Conservation (phyloP, 768 basidiomycete genomes). For the Royoungia palumana region DNA sequence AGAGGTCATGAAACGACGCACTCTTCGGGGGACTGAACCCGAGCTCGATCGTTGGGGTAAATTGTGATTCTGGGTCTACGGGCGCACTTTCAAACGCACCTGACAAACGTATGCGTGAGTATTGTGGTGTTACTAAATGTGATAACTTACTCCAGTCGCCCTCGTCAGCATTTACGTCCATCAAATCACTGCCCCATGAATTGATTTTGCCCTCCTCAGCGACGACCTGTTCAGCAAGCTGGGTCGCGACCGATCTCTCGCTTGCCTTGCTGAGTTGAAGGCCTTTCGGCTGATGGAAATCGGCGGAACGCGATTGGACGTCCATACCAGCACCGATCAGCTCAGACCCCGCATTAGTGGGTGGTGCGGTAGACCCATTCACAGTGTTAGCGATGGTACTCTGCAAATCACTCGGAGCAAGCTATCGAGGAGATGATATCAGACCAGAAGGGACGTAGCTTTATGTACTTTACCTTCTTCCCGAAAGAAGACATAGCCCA, state of each 20-base stretch:
- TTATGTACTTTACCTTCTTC: constrained; percentile 55
- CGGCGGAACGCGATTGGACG: constrained; percentile 6
- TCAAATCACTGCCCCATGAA: constrained; percentile 81
- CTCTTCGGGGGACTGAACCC: constrained; percentile 22
- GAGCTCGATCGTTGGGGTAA: constrained; percentile 22
- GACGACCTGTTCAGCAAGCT: constrained; percentile 56
- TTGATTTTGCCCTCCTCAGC: constrained; percentile 38
- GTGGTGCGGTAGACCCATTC: constrained; percentile 42
- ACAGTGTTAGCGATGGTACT: constrained; percentile 49
- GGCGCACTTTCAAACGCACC: constrained; percentile 73
- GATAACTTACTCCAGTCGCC: constrained; percentile 86
- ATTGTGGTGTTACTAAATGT: background rate
- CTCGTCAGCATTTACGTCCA: constrained; percentile 89
- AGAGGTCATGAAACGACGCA: background rate
- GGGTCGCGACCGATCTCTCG: constrained; percentile 44
- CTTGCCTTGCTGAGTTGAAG: constrained; percentile 64
- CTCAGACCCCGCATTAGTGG: constrained; percentile 4
- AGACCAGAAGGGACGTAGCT: background rate
- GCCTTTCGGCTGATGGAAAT: constrained; percentile 45
- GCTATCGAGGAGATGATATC: constrained; percentile 35
- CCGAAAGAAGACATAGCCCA: constrained; percentile 94
- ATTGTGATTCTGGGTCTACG: constrained; percentile 25
- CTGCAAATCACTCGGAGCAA: constrained; percentile 71
- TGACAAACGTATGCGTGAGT: constrained; percentile 22
- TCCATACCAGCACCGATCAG: background rate